A percentile compares a stretch with the other conserved stretches of the same genome.
Conservation (phyloP, 164 flowering plant species). For the Buxus sempervirens region DNA sequence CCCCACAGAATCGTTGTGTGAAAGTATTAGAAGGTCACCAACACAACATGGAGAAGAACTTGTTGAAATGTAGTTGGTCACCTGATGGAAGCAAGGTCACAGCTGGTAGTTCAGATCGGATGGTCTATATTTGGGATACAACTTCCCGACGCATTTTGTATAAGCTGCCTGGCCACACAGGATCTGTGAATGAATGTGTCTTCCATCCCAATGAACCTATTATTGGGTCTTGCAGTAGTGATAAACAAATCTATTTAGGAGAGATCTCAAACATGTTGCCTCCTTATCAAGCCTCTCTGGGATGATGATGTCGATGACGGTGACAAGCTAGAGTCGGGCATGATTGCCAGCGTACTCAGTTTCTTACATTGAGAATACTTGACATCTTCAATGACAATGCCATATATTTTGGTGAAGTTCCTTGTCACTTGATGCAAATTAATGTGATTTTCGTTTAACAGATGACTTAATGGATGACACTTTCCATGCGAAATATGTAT, state of each 20-base stretch:
- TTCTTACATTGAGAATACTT: too few species aligned
- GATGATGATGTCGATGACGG: background rate
- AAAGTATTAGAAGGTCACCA: conserved; percentile 91
- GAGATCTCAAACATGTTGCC: conserved; percentile 45
- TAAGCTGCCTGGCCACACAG: conserved; percentile 96
- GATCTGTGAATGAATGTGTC: conserved; percentile 84
- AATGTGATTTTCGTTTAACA: too few species aligned
- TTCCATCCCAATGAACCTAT: conserved; percentile 94
- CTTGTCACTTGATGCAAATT: too few species aligned
- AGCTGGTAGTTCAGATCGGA: conserved; percentile 90
- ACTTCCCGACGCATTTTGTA: conserved; percentile 81
- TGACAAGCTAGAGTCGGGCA: background rate
- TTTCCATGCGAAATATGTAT: too few species aligned
- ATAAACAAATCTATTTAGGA: conserved; percentile 87
- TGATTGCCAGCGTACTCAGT: background rate
- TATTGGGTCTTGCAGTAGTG: conserved; percentile 90
- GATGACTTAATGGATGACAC: too few species aligned
- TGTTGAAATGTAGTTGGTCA: conserved; percentile 96
- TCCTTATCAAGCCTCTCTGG: background rate
- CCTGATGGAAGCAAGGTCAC: conserved; percentile 98
- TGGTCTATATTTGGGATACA: conserved; percentile 97
- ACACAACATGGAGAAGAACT: conserved; percentile 93
- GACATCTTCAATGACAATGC: background rate
- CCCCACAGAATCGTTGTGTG: conserved; percentile 93
- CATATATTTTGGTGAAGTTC: background rate